Evolutionary conservation across 225 moss, liverwort and hornwort genomes (phyloP).

Genomic region (Asterella californica): DNA sequence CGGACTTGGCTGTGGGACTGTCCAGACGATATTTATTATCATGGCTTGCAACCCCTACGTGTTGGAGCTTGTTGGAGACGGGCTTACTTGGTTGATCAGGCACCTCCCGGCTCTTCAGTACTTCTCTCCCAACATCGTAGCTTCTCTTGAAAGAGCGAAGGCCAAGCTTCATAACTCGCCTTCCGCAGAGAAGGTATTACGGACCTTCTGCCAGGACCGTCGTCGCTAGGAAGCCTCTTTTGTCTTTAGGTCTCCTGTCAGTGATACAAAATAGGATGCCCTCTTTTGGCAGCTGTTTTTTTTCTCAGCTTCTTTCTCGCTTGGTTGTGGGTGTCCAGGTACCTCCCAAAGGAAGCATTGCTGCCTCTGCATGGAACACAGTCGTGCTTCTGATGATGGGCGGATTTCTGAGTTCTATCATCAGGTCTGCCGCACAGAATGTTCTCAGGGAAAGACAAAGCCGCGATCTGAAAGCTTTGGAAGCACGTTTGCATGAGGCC

Average conservation of each 20-base stretch:
- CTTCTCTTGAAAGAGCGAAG: slow-evolving; percentile 61
- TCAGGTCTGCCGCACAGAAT: slow-evolving; percentile 72
- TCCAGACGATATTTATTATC: slow-evolving; percentile 75
- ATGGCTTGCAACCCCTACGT: slow-evolving; percentile 84
- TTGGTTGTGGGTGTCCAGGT: slow-evolving; percentile 18
- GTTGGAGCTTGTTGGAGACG: slow-evolving; percentile 55
- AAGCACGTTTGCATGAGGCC: slow-evolving; percentile 13
- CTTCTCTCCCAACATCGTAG: slow-evolving; percentile 62
- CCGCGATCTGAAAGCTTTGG: slow-evolving; percentile 43
- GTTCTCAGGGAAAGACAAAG: slow-evolving; percentile 74
- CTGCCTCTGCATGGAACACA: slow-evolving; percentile 67
- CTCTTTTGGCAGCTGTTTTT: not conserved
- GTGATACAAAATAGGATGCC: not conserved
- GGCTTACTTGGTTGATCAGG: slow-evolving; percentile 62
- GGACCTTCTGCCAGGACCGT: not conserved
- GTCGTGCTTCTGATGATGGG: slow-evolving; percentile 82
- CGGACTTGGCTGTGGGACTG: not conserved
- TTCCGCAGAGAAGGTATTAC: slow-evolving; percentile 36
- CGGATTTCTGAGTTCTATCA: slow-evolving; percentile 77
- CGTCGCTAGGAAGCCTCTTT: not conserved
- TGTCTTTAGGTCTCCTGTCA: not conserved
- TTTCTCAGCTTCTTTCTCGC: not conserved
- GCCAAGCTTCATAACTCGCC: slow-evolving; percentile 48
- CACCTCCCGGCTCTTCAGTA: slow-evolving; percentile 66
- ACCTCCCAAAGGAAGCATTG: slow-evolving; percentile 19